phyloP scores from a whole-genome alignment of 768 basidiomycete genomes.

The Suillus subluteus region DNA sequence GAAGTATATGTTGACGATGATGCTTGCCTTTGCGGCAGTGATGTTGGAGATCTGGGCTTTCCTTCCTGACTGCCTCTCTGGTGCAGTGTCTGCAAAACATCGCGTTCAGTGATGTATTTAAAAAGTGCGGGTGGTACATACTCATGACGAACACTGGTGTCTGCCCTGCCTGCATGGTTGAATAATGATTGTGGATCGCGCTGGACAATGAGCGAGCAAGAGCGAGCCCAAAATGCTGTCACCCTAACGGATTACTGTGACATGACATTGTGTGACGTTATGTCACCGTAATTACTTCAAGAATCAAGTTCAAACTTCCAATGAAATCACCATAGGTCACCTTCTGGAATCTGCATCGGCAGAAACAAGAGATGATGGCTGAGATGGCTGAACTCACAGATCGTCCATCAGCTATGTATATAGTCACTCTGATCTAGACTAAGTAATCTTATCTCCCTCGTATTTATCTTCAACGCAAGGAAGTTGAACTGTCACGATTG shows the following conservation, averaged over 20 bases:
- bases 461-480: constrained; percentile 1
- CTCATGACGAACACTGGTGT: constrained; percentile 88
- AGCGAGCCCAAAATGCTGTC: not conserved
- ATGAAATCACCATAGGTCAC: no score
- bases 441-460: not conserved
- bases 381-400: not conserved
- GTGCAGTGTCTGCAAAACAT: constrained; percentile 73
- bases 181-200: not conserved
- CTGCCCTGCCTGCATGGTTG: constrained; percentile 46
- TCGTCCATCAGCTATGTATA: not conserved
- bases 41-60: constrained; percentile 98
- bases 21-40: constrained; percentile 87
- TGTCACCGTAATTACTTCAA: no score
- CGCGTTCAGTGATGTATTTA: not conserved
- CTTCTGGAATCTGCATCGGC: no score
- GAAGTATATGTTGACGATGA: not conserved
- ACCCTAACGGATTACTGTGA: not conserved
- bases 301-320: no score
- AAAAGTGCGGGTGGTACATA: constrained; percentile 34
- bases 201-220: constrained; percentile 1
- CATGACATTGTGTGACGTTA: not conserved
- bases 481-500: not conserved
- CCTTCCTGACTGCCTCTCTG: constrained; percentile 90
- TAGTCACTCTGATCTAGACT: not conserved
- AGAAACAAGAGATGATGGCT: no score